Evolutionary conservation across 176 grass and related monocot genomes (phyloP).

Genomic region (Chrysopogon serrulatus): DNA sequence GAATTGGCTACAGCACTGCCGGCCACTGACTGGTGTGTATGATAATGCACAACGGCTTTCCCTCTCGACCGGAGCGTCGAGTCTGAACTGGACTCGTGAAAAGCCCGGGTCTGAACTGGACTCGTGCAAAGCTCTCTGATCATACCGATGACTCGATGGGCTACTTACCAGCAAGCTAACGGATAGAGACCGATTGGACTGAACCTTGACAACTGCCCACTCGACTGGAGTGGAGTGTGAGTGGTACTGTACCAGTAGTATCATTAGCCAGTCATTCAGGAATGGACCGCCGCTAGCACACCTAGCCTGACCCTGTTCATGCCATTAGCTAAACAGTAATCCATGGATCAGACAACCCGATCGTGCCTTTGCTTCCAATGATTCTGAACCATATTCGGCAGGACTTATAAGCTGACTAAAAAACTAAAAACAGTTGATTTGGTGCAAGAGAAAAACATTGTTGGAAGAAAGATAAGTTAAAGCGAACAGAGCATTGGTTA

Average conservation of each 20-base stretch:
- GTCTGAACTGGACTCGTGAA: conserved; percentile 3
- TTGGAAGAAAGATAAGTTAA: too few species aligned
- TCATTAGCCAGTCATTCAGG: not conserved
- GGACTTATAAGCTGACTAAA: too few species aligned
- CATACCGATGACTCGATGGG: not conserved
- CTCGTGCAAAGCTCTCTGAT: not conserved
- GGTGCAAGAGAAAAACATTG: too few species aligned
- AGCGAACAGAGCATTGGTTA: too few species aligned
- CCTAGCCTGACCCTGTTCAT: not conserved
- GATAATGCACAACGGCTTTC: not conserved
- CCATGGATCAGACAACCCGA: not conserved
- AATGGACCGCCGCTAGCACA: conserved; percentile 10
- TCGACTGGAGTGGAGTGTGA: not conserved
- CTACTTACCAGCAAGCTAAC: not conserved
- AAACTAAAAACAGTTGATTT: too few species aligned
- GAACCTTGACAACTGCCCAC: not conserved
- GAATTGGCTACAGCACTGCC: not conserved
- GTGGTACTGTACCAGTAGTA: not conserved
- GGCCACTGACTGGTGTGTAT: not conserved
- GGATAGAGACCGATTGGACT: not conserved
- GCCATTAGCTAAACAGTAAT: not conserved
- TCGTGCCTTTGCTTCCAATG: not conserved
- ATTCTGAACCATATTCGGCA: too few species aligned
- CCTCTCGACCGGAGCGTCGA: not conserved
- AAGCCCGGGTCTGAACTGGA: conserved; percentile 15